Base-by-base conservation (phyloP, 2,329 filamentous ascomycete genomes). In the Fusarium dimerum region DNA sequence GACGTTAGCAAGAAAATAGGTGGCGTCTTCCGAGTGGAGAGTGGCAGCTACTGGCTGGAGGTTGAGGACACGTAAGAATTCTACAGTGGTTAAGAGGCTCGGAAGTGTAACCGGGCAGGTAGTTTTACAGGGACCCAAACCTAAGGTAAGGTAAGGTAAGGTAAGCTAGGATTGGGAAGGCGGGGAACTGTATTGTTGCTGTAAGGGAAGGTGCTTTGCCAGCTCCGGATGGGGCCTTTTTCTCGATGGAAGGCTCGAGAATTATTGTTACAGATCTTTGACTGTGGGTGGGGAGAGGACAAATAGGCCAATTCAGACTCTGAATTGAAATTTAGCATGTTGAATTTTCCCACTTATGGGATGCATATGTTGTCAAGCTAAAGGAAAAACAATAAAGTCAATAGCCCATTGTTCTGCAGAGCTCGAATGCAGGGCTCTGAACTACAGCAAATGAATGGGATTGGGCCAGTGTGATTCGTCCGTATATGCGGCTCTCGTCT, bases 51-150 rank as follows among this genome's bases (percentile, higher is more conserved):
- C 34, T 59, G 46, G 46, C 40, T 51, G 52, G 60, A 56, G 57
- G 54, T 67, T 69, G 60, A 69, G 67, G 67, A 70, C 68, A 70
- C 68, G 68, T 70, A 70, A 67, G 67, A 66, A 60, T 57, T 66
- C 51, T 44, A 26, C 20, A 26, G 20, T 26, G 20, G 4, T 26
- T 48, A 51, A 30, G 9, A 30, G 43, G 43, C n/a, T 15, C 13
- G 43, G 26, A 13, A 30, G 17, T 17, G 39, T 20, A 40, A 20
- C 39, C 32, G 13, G 13, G 13, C 13, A 36, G 20, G 20, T 26
- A 26, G 20, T 26, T 36, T 55, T 65, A 52, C 62, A 65, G 62
- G 62, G 62, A 64, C 59, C 62, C 20, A 26, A 7, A 26, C 5
- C 20, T 26, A 26, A 26, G 20, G 20, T 26, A 26, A 26, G 20